Evolutionary conservation across 192 early-diverging fungal genomes (phyloP).

Genomic region (Funneliformis mosseae): DNA sequence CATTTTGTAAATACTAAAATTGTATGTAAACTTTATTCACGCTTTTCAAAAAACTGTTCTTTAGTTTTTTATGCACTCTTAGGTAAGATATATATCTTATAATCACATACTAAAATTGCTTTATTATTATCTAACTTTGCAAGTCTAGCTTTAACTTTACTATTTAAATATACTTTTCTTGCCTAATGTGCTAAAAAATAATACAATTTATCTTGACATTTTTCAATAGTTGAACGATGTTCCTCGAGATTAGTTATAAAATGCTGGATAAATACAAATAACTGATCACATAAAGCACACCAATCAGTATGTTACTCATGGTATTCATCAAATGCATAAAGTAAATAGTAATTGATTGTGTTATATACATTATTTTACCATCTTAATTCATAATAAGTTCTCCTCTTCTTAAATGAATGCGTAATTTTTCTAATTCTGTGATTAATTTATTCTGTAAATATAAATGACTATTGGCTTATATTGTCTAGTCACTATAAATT

Average conservation of each 20-base stretch:
- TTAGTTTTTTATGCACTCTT: too few species aligned
- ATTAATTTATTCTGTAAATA: too few species aligned
- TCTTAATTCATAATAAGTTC: background rate
- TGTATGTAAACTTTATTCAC: background rate
- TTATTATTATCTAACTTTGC: too few species aligned
- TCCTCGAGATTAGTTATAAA: background rate
- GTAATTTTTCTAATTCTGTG: background rate
- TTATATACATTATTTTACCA: background rate
- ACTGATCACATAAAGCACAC: background rate
- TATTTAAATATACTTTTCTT: too few species aligned
- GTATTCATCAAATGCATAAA: too few species aligned
- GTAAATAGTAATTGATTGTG: background rate
- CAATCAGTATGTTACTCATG: background rate
- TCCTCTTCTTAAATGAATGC: background rate
- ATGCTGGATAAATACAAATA: background rate
- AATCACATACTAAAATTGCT: too few species aligned
- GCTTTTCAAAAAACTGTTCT: background rate
- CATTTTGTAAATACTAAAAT: background rate
- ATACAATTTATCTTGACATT: background rate
- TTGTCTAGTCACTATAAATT: too few species aligned
- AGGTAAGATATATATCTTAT: background rate
- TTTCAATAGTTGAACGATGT: background rate
- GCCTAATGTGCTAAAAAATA: background rate
- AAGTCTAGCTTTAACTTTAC: too few species aligned
- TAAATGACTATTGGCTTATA: too few species aligned